A percentile compares a stretch with the other conserved stretches of the same genome.
Evolutionary conservation across 2,329 filamentous ascomycete species (phyloP).

Genomic region (Fusarium virguliforme): DNA sequence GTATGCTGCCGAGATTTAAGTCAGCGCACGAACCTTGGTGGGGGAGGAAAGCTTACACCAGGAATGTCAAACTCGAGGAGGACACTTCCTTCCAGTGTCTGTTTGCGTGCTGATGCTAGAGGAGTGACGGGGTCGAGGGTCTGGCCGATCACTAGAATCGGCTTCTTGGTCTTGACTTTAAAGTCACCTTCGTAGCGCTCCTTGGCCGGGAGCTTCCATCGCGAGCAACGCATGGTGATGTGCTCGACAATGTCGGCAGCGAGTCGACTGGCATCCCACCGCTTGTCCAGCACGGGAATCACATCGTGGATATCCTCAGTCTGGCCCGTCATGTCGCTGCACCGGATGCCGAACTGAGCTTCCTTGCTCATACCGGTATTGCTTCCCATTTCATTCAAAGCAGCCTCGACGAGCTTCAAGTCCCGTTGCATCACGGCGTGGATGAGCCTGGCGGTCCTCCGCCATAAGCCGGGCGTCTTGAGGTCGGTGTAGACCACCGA

Average conservation of each 20-base stretch:
- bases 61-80: conserved; percentile 57
- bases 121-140: conserved; percentile 59
- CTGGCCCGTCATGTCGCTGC: conserved; percentile 54
- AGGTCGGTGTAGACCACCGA: conserved; percentile 48
- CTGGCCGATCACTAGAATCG: conserved; percentile 59
- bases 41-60: conserved; percentile 52
- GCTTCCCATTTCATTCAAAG: background rate
- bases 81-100: conserved; percentile 57
- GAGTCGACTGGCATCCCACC: conserved; percentile 50
- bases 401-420: conserved; percentile 26
- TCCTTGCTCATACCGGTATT: background rate
- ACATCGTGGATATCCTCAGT: conserved; percentile 51
- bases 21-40: too few relatives aligned
- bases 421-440: conserved; percentile 54
- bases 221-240: conserved; percentile 53
- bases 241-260: conserved; percentile 43
- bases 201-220: conserved; percentile 58
- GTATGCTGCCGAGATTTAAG: background rate
- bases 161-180: conserved; percentile 52
- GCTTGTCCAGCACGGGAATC: conserved; percentile 43
- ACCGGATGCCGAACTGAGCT: conserved; percentile 51
- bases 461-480: conserved; percentile 36
- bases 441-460: background rate
- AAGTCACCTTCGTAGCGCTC: conserved; percentile 57
- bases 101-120: conserved; percentile 57